These are phyloP conservation scores for Kluyveromyces starmeri DNA, from an alignment of 805 yeast genomes.

Conservation along the genomic window DNA sequence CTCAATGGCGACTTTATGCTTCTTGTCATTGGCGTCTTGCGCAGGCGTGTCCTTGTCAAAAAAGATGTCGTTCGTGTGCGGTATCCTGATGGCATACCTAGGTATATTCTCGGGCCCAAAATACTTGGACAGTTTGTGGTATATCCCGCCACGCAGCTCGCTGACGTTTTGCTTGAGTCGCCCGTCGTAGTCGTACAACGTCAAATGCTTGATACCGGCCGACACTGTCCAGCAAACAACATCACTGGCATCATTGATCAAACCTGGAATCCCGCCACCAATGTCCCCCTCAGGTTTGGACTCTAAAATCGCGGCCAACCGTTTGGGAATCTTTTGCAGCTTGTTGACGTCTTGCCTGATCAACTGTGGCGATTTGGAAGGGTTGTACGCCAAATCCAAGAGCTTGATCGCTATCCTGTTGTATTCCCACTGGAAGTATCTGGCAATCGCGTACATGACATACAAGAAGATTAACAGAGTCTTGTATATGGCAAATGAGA, in stretches of 20 bases:
- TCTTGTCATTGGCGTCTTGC: constrained; percentile 22
- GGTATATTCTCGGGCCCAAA: constrained; percentile 69
- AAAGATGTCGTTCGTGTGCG: constrained; percentile 50
- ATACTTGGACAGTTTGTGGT: constrained; percentile 53
- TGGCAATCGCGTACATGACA: constrained; percentile 45
- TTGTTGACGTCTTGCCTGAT: constrained; percentile 75
- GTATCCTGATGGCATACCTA: constrained; percentile 49
- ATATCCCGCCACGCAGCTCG: constrained; percentile 47
- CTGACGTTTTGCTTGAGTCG: constrained; percentile 45
- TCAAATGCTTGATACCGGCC: constrained; percentile 66
- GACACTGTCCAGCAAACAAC: constrained; percentile 81
- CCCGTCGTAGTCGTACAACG: constrained; percentile 77
- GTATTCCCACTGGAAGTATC: constrained; percentile 43
- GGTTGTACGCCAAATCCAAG: constrained; percentile 55
- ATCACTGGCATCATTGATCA: constrained; percentile 70
- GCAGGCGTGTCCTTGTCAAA: constrained; percentile 28
- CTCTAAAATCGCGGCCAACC: constrained; percentile 67
- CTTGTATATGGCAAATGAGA: constrained; percentile 34
- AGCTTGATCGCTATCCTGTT: constrained; percentile 48
- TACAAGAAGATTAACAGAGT: constrained; percentile 43
- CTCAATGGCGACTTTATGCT: constrained; percentile 42
- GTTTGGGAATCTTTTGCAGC: constrained; percentile 66
- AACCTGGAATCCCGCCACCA: constrained; percentile 81
- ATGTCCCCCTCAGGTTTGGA: constrained; percentile 71
- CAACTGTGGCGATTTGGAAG: constrained; percentile 70